Evolutionary conservation across 495 filamentous ascomycete genomes (phyloP).

Genomic region (Hyaloscypha variabilis): DNA sequence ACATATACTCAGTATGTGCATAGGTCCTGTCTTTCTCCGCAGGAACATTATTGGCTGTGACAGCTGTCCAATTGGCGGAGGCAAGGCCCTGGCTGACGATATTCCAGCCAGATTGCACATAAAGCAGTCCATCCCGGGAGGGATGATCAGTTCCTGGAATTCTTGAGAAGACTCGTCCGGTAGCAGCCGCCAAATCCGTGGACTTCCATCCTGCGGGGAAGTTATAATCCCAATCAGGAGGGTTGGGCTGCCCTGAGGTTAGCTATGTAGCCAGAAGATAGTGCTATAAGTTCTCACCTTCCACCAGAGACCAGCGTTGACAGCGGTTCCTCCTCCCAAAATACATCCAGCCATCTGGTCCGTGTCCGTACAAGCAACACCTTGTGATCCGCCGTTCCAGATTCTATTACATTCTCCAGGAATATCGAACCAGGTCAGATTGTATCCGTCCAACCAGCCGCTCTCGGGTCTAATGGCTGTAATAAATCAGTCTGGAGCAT

Average conservation of each 20-base stretch:
- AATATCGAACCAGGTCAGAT: constrained; percentile 77
- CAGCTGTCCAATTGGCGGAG: constrained; percentile 60
- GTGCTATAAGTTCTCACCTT: constrained; percentile 37
- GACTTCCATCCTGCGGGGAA: constrained; percentile 77
- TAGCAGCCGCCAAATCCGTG: constrained; percentile 59
- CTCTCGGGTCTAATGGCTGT: constrained; percentile 33
- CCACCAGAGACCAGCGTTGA: constrained; percentile 68
- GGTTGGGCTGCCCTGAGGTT: constrained; percentile 33
- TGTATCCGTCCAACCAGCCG: constrained; percentile 64
- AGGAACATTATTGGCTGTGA: constrained; percentile 62
- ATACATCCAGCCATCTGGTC: constrained; percentile 77
- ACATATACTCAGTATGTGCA: constrained; percentile 71
- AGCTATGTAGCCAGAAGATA: constrained; percentile 28
- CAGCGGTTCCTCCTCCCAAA: constrained; percentile 75
- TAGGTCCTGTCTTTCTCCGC: constrained; percentile 69
- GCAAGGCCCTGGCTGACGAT: constrained; percentile 54
- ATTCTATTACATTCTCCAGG: constrained; percentile 76
- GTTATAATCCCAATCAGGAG: constrained; percentile 68
- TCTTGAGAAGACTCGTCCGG: constrained; percentile 62
- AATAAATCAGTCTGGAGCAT: constrained; percentile 14
- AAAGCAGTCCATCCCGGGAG: constrained; percentile 67
- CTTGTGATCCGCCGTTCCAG: constrained; percentile 59
- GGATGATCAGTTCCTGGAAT: constrained; percentile 72
- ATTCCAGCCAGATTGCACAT: constrained; percentile 67
- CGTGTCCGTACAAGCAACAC: constrained; percentile 68